Conservation (phyloP, 2,329 filamentous ascomycete species). For the Rutstroemia sp. region DNA sequence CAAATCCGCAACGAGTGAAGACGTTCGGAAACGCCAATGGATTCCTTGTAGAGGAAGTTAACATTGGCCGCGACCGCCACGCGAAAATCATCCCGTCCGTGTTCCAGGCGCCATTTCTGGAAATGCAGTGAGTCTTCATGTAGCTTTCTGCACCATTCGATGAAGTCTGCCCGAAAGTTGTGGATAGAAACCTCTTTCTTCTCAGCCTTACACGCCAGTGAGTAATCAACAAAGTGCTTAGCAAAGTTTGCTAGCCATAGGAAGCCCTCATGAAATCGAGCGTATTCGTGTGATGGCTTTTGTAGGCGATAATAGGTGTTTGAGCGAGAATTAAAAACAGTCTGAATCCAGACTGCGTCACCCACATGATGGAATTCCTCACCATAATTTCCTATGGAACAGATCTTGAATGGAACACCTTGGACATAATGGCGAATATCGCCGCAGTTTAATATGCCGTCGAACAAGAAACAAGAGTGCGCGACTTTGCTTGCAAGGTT, state of each 20-base stretch:
- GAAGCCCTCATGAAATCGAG: constrained; percentile 54
- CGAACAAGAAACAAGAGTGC: constrained; percentile 43
- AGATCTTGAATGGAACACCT: constrained; percentile 44
- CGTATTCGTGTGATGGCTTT: constrained; percentile 51
- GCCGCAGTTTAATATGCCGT: constrained; percentile 49
- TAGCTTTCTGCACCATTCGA: constrained; percentile 42
- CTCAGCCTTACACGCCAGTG: constrained; percentile 11
- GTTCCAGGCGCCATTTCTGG: constrained; percentile 45
- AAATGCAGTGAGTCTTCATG: constrained; percentile 41
- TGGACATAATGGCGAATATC: constrained; percentile 41
- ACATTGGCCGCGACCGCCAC: constrained; percentile 50
- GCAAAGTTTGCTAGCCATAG: constrained; percentile 63
- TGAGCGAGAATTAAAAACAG: constrained; percentile 34
- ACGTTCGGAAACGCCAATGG: constrained; percentile 34
- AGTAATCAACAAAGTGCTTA: constrained; percentile 66
- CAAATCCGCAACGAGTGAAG: constrained; percentile 30
- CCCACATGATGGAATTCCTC: constrained; percentile 39
- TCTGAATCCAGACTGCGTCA: constrained; percentile 57
- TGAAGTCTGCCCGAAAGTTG: constrained; percentile 52
- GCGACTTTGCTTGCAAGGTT: constrained; percentile 37
- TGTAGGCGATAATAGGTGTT: constrained; percentile 58
- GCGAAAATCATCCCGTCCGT: constrained; percentile 55
- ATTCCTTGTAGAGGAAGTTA: constrained; percentile 60
- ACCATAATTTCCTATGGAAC: constrained; percentile 63
- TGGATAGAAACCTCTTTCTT: constrained; percentile 38